A percentile compares a stretch with the other conserved stretches of the same genome.
Conservation (phyloP, 768 basidiomycete genomes). For the Collybia mongolica region DNA sequence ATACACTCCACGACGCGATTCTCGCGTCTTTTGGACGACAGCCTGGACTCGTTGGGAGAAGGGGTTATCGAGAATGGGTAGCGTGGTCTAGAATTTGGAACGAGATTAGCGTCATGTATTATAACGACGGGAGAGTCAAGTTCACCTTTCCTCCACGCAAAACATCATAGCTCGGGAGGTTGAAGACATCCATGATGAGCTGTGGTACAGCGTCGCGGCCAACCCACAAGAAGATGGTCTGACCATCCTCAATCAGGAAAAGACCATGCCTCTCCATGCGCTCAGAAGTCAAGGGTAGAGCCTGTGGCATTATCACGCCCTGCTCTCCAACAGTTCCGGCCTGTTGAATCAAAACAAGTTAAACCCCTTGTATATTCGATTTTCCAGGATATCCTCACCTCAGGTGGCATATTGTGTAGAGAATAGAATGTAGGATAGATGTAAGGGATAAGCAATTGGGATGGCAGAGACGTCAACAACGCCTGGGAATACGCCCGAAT, state of each 20-base stretch:
- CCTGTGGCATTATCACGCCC: constrained; percentile 85
- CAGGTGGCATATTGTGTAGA: constrained; percentile 92
- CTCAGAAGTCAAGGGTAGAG: constrained; percentile 92
- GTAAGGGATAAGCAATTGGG: constrained; percentile 89
- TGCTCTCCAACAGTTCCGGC: constrained; percentile 89
- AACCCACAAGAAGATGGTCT: constrained; percentile 97
- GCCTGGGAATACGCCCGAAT: constrained; percentile 94
- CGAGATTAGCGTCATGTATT: constrained; percentile 1
- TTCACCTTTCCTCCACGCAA: constrained; percentile 91
- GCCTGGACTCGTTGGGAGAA: constrained; percentile 97
- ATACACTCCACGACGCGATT: constrained; percentile 90
- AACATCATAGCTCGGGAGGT: constrained; percentile 83
- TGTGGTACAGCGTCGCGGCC: constrained; percentile 99
- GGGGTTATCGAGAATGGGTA: constrained; percentile 88
- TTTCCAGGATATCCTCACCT: constrained; percentile 44
- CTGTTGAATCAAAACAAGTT: constrained; percentile 32
- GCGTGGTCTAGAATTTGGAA: constrained; percentile 57
- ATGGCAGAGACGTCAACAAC: constrained; percentile 85
- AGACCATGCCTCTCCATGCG: constrained; percentile 92
- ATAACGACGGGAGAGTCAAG: constrained; percentile 2
- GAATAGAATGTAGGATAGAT: constrained; percentile 96
- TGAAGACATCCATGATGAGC: constrained; percentile 91
- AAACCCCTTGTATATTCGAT: no score
- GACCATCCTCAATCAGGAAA: constrained; percentile 96
- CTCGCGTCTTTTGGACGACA: constrained; percentile 90